Evolutionary conservation across 257 asterid genomes (phyloP).

Genomic region (Rubia yunnanensis): DNA sequence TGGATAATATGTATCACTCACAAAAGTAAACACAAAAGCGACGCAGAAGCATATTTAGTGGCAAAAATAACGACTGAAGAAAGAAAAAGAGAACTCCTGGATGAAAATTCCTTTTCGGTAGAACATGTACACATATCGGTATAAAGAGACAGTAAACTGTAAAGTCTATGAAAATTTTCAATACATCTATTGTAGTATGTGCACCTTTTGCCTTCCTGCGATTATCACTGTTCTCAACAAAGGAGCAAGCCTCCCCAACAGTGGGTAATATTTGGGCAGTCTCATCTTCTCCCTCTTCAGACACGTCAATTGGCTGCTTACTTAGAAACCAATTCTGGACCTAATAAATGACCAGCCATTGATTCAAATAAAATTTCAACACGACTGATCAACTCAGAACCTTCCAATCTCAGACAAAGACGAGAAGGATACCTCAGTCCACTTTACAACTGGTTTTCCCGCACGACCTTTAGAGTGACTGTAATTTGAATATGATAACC

Average conservation of each 20-base stretch:
- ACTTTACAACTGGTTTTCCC: constrained; percentile 69
- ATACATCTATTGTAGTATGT: neutral
- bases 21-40: too few species aligned
- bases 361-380: constrained; percentile 13
- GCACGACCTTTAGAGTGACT: constrained; percentile 83
- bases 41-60: neutral
- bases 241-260: constrained; percentile 24
- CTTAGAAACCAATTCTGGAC: constrained; percentile 62
- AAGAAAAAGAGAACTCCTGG: neutral
- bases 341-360: constrained; percentile 29
- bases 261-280: constrained; percentile 18
- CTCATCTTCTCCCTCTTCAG: constrained; percentile 17
- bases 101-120: neutral
- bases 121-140: neutral
- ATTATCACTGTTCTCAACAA: constrained; percentile 22
- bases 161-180: neutral
- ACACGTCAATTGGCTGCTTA: constrained; percentile 14
- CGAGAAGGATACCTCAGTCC: constrained; percentile 58
- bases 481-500: constrained; percentile 20
- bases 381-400: neutral
- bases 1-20: neutral
- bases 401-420: constrained; percentile 9
- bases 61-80: too few species aligned
- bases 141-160: neutral
- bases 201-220: constrained; percentile 29